Evolutionary conservation across 192 early-diverging fungal genomes (phyloP).

Genomic region (Coemansia reversa): DNA sequence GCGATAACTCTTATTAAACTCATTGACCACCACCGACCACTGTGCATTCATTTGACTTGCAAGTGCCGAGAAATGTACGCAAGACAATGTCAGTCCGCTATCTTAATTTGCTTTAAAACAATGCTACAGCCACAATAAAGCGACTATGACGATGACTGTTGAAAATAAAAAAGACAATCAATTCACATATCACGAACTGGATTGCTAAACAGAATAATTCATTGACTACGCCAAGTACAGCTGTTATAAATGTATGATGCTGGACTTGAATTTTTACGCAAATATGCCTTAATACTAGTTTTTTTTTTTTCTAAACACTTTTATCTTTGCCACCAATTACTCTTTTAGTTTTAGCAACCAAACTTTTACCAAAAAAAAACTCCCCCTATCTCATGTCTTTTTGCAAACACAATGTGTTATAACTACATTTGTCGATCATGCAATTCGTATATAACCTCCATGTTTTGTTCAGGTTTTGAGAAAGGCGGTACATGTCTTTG

Average conservation of each 20-base stretch:
- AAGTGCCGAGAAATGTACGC: neutral
- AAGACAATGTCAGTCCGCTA: neutral
- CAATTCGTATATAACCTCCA: constrained; percentile 32
- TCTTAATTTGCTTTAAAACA: neutral
- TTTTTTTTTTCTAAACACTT: neutral
- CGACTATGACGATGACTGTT: too few species aligned
- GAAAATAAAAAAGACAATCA: neutral
- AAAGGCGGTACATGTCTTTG: constrained; percentile 24
- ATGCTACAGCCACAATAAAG: too few species aligned
- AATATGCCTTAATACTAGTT: too few species aligned
- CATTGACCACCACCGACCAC: neutral
- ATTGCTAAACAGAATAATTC: too few species aligned
- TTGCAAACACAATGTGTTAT: constrained; percentile 35
- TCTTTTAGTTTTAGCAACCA: neutral
- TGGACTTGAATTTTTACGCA: too few species aligned
- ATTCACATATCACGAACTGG: neutral
- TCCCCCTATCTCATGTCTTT: too few species aligned
- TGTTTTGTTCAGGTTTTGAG: constrained; percentile 44
- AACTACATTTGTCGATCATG: constrained; percentile 51
- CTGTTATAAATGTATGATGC: too few species aligned
- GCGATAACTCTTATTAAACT: too few species aligned
- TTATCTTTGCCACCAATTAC: too few species aligned
- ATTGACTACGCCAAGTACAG: too few species aligned
- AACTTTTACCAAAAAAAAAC: too few species aligned
- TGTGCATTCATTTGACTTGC: neutral